Evolutionary conservation across 305 asterid genomes (phyloP), one percentile per base, ranked within the genome.

Genomic region (Fraxinus nigra): DNA sequence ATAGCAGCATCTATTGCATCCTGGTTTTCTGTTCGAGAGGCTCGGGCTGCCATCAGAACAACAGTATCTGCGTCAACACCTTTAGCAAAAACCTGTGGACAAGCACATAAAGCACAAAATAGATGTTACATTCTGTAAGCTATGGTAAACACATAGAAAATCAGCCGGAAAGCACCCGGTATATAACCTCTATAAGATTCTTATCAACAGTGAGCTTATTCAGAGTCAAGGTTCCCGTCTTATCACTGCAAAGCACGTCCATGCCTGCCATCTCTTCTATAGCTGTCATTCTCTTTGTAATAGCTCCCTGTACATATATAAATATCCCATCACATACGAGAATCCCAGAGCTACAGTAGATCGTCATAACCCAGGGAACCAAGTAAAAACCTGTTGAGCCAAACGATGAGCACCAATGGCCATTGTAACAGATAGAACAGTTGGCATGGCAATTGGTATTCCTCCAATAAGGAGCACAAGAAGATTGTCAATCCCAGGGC

Each of bases 251-350:
- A 59, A 95, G 96, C 77, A 95, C 98, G 78, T 95, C 98, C 98
- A 95, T 95, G 84, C 98, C 98, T 22, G 98, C 98, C 98, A 96
- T 94, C 84, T 96, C 99, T 89, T 96, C 99, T 79, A 97, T 97
- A 80, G 99, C 99, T 43, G 99, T 97, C 99, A 97, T 97, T 89
- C 99, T 91, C 89, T 97, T 97, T 1, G 99, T 97, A 80, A 97
- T 97, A 86, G 99, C 99, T 80, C 99, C 99, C 98, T 95, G 67
- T 20, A 79, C 33, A 43, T 77, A 54, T 48, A 73, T 8, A 72
- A 59, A 81, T 26, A 35, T 73, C 67, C 43, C 35, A 37, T 87
- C 35, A 88, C 67, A 77, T 20, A 79, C 69, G 14, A 72, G 18
- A 67, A 67, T 67, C 65, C 67, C 26, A 0, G 69, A 78, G 24